Evolutionary conservation across 139 green algal genomes (phyloP).

Genomic region (Raphidocelis subcapitata): DNA sequence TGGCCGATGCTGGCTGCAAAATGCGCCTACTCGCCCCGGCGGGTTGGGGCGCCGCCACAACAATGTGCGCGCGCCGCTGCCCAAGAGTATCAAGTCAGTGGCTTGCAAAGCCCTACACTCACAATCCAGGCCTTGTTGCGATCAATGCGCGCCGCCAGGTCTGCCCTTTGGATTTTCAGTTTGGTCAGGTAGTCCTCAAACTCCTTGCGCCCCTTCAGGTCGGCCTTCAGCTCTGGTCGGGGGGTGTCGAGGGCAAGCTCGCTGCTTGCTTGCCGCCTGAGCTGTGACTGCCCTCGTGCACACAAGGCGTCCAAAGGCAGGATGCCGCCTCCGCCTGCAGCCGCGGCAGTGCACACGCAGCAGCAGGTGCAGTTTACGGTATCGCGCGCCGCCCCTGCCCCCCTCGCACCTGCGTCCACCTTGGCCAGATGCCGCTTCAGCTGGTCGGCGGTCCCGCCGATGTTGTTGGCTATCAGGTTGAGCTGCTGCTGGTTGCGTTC

Average conservation of each 20-base stretch:
- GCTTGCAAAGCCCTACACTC: background rate
- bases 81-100: too few species aligned
- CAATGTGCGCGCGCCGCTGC: too few species aligned
- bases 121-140: constrained; percentile 52
- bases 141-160: constrained; percentile 43
- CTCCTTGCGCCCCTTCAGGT: constrained; percentile 50
- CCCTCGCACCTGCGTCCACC: constrained; percentile 38
- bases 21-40: too few species aligned
- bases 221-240: constrained; percentile 52
- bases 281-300: background rate
- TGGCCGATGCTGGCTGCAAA: too few species aligned
- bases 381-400: too few species aligned
- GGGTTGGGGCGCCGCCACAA: too few species aligned
- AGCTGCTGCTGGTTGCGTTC: constrained; percentile 33
- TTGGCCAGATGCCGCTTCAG: constrained; percentile 34
- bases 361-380: background rate
- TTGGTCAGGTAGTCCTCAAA: constrained; percentile 49
- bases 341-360: background rate
- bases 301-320: background rate
- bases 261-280: background rate
- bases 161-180: constrained; percentile 32
- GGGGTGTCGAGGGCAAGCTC: background rate
- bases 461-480: constrained; percentile 34
- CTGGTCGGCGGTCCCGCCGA: constrained; percentile 37
- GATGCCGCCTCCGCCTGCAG: background rate